Conservation (phyloP, 2,329 filamentous ascomycete species). For the Fusarium oxysporum region DNA sequence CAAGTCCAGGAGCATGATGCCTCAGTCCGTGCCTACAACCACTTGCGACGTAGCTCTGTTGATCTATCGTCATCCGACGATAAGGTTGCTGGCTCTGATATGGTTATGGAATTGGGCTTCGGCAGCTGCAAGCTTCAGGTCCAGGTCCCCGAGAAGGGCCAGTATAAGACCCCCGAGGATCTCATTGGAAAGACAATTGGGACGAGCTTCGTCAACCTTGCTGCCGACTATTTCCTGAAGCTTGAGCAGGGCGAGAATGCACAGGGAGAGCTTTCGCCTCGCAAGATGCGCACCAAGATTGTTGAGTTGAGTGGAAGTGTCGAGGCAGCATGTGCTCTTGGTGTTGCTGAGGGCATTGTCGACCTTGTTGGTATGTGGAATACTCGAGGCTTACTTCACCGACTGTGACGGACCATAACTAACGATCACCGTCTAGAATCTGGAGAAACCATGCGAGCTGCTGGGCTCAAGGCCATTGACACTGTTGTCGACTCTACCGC, state of each 20-base stretch:
- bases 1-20: constrained; percentile 93
- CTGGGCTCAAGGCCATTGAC: constrained; percentile 92
- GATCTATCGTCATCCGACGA: constrained; percentile 48
- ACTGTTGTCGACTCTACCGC: constrained; percentile 91
- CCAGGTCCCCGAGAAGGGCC: constrained; percentile 91
- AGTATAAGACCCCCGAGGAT: constrained; percentile 75
- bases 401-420: constrained; percentile 7
- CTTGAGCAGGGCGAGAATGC: constrained; percentile 71
- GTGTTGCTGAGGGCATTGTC: constrained; percentile 96
- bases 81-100: constrained; percentile 75
- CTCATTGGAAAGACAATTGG: constrained; percentile 93
- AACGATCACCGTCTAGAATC: constrained; percentile 72
- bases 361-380: constrained; percentile 88
- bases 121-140: constrained; percentile 93
- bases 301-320: constrained; percentile 97
- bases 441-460: constrained; percentile 97
- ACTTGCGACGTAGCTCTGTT: constrained; percentile 59
- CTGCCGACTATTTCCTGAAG: constrained; percentile 83
- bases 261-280: constrained; percentile 49
- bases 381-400: background rate
- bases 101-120: constrained; percentile 91
- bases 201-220: constrained; percentile 91
- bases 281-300: constrained; percentile 83
- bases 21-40: constrained; percentile 62
- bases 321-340: constrained; percentile 94